Conservation (phyloP, 768 basidiomycete genomes). For the Collybiopsis confluens region DNA sequence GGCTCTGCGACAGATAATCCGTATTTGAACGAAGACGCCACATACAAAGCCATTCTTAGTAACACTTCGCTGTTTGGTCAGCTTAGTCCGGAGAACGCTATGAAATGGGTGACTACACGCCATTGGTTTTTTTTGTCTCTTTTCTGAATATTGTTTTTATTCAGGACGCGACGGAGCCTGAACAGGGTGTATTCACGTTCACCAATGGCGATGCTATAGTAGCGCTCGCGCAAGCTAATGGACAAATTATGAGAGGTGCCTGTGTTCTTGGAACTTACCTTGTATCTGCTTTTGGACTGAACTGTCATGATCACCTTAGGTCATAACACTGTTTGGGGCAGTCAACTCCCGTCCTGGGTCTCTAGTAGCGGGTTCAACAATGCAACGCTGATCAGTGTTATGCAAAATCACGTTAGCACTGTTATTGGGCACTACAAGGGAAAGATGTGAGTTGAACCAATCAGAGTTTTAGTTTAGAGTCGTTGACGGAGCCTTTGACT, state of each 20-base stretch:
- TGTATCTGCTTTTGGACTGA: too few species aligned
- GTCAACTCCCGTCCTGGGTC: slow-evolving; percentile 51
- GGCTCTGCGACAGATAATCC: slow-evolving; percentile 39
- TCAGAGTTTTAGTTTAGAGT: too few species aligned
- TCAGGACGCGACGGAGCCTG: slow-evolving; percentile 51
- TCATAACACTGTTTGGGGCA: slow-evolving; percentile 48
- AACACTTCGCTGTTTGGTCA: slow-evolving; percentile 30
- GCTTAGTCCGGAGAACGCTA: slow-evolving; percentile 33
- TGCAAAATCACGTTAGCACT: slow-evolving; percentile 45
- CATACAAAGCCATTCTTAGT: slow-evolving; percentile 27
- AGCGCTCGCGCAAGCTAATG: slow-evolving; percentile 38
- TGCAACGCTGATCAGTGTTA: slow-evolving; percentile 36
- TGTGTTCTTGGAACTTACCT: neutral
- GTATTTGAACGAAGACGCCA: slow-evolving; percentile 28
- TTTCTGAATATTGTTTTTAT: slow-evolving; percentile 16
- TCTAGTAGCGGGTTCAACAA: slow-evolving; percentile 37
- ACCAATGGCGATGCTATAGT: slow-evolving; percentile 39
- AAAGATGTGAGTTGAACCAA: slow-evolving; percentile 37
- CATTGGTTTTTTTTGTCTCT: neutral
- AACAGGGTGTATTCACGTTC: slow-evolving; percentile 43
- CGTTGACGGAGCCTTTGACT: too few species aligned
- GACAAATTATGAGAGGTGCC: slow-evolving; percentile 41
- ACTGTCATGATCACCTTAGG: slow-evolving; percentile 24
- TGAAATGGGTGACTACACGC: slow-evolving; percentile 30
- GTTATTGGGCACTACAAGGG: slow-evolving; percentile 52